Evolutionary conservation across 2,329 filamentous ascomycete genomes (phyloP).

Genomic region (Aureobasidium pullulans): DNA sequence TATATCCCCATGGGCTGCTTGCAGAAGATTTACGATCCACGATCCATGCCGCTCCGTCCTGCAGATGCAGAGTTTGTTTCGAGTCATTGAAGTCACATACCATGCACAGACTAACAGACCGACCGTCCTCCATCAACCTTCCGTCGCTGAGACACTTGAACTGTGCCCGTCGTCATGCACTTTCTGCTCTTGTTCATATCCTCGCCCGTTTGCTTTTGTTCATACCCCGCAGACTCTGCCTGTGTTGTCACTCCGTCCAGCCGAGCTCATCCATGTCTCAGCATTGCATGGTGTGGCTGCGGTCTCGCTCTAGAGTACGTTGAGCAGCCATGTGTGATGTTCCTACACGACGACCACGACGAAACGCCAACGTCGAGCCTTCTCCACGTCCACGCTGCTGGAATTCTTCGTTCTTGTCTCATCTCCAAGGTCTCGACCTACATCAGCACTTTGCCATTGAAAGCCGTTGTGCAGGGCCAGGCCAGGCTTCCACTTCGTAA

Average conservation of each 20-base stretch:
- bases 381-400: not conserved
- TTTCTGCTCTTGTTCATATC: not conserved
- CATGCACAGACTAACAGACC: not conserved
- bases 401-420: not conserved
- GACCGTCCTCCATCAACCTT: not conserved
- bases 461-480: constrained; percentile 2
- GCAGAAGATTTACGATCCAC: not conserved
- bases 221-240: constrained; percentile 4
- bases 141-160: not conserved
- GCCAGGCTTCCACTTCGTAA: not conserved
- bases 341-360: not conserved
- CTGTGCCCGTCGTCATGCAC: not conserved
- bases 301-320: not conserved
- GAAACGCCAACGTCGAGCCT: constrained; percentile 7
- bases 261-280: constrained; percentile 8
- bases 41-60: constrained; percentile 1
- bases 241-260: not conserved
- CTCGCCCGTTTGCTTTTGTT: not conserved
- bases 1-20: not conserved
- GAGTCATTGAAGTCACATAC: not conserved
- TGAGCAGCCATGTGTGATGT: not conserved
- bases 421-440: not conserved
- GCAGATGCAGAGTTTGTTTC: constrained; percentile 3
- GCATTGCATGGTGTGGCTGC: not conserved
- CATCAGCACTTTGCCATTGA: not conserved